These are phyloP conservation scores for Nakataea oryzae DNA, from an alignment of 2,329 filamentous ascomycete species.

Conservation along the genomic window DNA sequence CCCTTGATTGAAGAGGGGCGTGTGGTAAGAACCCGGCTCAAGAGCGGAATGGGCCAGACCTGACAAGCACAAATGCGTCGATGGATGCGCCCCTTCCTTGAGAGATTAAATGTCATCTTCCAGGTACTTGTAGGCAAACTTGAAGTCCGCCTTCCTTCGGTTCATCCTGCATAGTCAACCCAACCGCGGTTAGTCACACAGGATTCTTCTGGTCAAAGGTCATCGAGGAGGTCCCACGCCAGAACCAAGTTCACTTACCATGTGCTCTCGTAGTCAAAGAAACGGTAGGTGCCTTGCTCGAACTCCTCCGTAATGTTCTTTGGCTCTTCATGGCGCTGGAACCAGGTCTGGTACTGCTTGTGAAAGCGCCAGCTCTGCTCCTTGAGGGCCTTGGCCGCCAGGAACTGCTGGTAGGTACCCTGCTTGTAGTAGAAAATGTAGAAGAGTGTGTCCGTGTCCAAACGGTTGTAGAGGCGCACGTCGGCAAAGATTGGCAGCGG, in stretches of 20 bases:
- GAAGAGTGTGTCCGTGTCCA: conserved; percentile 93
- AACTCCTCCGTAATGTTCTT: conserved; percentile 98
- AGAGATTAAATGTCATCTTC: conserved; percentile 67
- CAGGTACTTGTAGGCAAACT: conserved; percentile 95
- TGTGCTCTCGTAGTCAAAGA: conserved; percentile 98
- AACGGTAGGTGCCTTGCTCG: conserved; percentile 96
- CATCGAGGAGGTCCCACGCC: neutral
- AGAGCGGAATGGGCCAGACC: neutral
- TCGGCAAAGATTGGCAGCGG: conserved; percentile 89
- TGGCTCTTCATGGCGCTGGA: conserved; percentile 94
- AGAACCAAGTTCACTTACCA: conserved; percentile 53
- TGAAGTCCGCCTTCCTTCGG: conserved; percentile 92
- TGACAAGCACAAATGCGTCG: neutral
- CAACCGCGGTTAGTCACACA: neutral
- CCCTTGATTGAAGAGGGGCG: neutral
- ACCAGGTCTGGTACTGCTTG: conserved; percentile 99
- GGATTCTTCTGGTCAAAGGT: neutral
- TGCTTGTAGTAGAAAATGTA: conserved; percentile 99
- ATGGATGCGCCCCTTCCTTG: neutral
- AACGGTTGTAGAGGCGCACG: conserved; percentile 72
- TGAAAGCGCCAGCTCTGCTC: conserved; percentile 98
- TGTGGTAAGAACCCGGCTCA: neutral
- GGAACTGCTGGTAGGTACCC: conserved; percentile 87
- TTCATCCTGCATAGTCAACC: conserved; percentile 70
- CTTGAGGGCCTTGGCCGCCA: conserved; percentile 94